Evolutionary conservation across 2,329 filamentous ascomycete species (phyloP).

Genomic region (Phaeosphaeria sp.): DNA sequence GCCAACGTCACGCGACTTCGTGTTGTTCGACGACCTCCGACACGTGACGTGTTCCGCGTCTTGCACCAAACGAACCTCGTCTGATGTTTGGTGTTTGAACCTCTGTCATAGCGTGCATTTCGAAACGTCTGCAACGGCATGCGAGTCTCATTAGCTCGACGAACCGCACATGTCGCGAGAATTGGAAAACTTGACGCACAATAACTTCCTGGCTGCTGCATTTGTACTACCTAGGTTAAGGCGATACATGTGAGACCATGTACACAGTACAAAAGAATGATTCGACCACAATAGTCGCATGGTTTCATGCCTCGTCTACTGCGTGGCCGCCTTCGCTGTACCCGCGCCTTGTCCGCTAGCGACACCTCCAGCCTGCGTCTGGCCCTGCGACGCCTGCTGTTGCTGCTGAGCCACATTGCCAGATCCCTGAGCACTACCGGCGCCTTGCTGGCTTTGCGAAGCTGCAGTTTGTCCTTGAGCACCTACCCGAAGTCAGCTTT

Average conservation of each 20-base stretch:
- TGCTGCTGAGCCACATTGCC: constrained; percentile 1
- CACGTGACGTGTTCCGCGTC: not conserved
- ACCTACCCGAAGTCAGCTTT: not conserved
- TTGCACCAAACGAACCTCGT: not conserved
- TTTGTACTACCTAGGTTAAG: no score
- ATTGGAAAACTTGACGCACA: not conserved
- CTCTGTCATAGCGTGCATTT: not conserved
- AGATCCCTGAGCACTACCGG: not conserved
- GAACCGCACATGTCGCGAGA: not conserved
- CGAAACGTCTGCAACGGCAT: not conserved
- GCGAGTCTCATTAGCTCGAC: not conserved
- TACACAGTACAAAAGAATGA: no score
- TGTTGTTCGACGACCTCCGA: not conserved
- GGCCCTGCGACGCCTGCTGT: constrained; percentile 1
- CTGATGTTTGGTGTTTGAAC: not conserved
- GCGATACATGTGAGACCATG: no score
- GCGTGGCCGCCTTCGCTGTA: not conserved
- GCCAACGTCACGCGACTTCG: constrained; percentile 21
- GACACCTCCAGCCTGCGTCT: constrained; percentile 1
- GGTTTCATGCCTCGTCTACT: not conserved
- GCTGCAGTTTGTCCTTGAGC: constrained; percentile 5
- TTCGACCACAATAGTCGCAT: no score
- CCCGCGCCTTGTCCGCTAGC: not conserved
- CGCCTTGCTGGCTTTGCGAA: constrained; percentile 4
- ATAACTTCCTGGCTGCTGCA: not conserved